Evolutionary conservation across 257 asterid species (phyloP), one percentile per base, ranked within the genome.

Genomic region (Voacanga thouarsii): DNA sequence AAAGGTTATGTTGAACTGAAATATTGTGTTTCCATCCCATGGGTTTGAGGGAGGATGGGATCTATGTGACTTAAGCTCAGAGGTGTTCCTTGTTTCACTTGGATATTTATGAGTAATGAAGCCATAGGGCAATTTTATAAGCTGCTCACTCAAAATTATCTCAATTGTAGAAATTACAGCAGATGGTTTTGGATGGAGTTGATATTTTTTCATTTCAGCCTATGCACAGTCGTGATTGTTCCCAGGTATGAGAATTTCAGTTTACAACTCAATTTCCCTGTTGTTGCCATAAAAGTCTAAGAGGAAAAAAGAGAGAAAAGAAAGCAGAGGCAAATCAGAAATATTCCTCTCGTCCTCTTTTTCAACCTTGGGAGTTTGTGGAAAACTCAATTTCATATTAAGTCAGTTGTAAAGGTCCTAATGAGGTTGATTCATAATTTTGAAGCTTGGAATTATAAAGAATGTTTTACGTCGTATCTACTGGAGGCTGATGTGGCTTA

Each of bases 191-290:
- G 82, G 93, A 90, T 87, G 94, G 94, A 30, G 87, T 51, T 59
- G 97, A 87, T 78, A 95, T 95, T 57, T 79, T 84, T 3, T 90
- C 97, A 61, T 95, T 95, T 83, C 92, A 85, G 74, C 97, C 97
- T 70, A 95, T 95, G 98, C 92, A 86, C 80, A 75, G 90, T 19
- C 94, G 90, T 28, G 99, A 95, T 84, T 95, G 99, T 90, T 82
- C 98, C 77, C 97, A 93, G 97, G 99, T 95, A 87, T 23, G 81
- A 55, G 77, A 73, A 76, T 66, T 39, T 63, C 15, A 49, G 66
- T 49, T 53, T 53, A 15, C 23, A 21, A 39, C 47, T 33, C 37
- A 1, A 33, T 18, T 18, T 19, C 11, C 24, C 50, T 67, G 61
- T 67, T 61, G 59, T 37, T 7, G 28, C 49, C 70, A 12, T 26